phyloP scores from a whole-genome alignment of 495 filamentous ascomycete species.

The Schizothecium vesticola region DNA sequence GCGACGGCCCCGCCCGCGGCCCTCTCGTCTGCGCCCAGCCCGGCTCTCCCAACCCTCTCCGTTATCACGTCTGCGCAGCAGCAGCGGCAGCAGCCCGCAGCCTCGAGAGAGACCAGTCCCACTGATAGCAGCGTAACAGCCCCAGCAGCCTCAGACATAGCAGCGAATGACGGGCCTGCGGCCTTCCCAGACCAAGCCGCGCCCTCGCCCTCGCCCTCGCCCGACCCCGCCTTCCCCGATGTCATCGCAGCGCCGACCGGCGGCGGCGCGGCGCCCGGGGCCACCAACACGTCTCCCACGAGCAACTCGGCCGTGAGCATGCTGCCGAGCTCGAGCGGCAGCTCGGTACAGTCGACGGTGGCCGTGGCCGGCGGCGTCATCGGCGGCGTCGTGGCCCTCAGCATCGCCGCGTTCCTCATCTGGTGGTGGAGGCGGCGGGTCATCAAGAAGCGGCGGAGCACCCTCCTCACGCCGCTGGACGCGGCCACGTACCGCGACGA shows the following conservation, averaged over 20 bases:
- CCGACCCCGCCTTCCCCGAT: background rate
- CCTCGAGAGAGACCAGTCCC: conserved; percentile 27
- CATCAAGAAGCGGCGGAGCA: conserved; percentile 34
- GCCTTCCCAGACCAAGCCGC: conserved; percentile 11
- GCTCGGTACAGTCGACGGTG: conserved; percentile 32
- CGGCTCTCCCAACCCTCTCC: conserved; percentile 24
- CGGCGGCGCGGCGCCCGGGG: conserved; percentile 6
- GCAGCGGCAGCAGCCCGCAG: conserved; percentile 13
- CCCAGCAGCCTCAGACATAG: conserved; percentile 15
- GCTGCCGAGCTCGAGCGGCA: conserved; percentile 15
- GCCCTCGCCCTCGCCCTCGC: conserved; percentile 8
- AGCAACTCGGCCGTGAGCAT: conserved; percentile 16
- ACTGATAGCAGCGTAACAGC: conserved; percentile 32
- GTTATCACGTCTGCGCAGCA: conserved; percentile 14
- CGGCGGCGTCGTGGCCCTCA: conserved; percentile 42
- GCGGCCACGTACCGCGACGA: conserved; percentile 27
- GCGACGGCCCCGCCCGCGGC: conserved; percentile 15
- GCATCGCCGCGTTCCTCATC: conserved; percentile 40
- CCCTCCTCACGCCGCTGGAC: conserved; percentile 42
- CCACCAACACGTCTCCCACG: conserved; percentile 14
- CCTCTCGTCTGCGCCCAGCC: conserved; percentile 8
- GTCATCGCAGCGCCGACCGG: conserved; percentile 10
- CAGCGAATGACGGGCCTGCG: conserved; percentile 12
- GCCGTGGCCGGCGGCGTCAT: conserved; percentile 46
- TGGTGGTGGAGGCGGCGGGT: conserved; percentile 44